Base-by-base conservation (phyloP, 139 green algal genomes). In the Chlamydomonas urium region DNA sequence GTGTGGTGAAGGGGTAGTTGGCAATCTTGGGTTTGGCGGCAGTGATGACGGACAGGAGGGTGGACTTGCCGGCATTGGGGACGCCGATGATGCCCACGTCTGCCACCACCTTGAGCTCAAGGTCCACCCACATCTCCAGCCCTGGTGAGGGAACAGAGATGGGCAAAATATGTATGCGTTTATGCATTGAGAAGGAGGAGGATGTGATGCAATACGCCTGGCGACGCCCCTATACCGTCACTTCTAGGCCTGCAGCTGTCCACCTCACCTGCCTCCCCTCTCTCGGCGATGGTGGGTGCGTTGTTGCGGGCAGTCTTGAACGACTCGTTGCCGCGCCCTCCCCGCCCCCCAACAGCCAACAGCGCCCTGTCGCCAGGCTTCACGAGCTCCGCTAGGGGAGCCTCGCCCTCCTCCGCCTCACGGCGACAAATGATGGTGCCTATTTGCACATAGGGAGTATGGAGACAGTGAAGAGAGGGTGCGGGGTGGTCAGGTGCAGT, bases 1-100 rank as follows among this genome's bases (percentile, higher is more conserved):
- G 88, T 19, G 96, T 99, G 6, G 96, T 99, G 85, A 99, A 99
- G 32, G 94, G 93, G 80, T 99, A 99, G 79, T 92, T 83, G 24
- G 93, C 96, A 35, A 99, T 90, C 83, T 97, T 97, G 63, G 93
- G 93, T 58, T 77, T 78, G 2, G 93, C 93, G 6, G 86, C 84
- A 17, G 82, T 91, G 14, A 99, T 65, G 53, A 92, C 87, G 38
- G 68, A 76, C 48, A 99, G 87, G 68, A 99, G 84, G 8, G 95
- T 98, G 63, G 67, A 89, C 79, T 99, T 99, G 65, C 95, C 94
- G 1, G 86, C 72, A 47, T 75, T 75, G 59, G 53, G 38, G 2
- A 69, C 84, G 19, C 95, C 96, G 2, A 99, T 86, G 69, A 99
- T 96, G 71, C 95, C 95, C 29, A 96, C 91, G 74, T 99, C 95